These are phyloP conservation scores for Boletellus ananas DNA, from an alignment of 768 basidiomycete species.

Conservation along the genomic window DNA sequence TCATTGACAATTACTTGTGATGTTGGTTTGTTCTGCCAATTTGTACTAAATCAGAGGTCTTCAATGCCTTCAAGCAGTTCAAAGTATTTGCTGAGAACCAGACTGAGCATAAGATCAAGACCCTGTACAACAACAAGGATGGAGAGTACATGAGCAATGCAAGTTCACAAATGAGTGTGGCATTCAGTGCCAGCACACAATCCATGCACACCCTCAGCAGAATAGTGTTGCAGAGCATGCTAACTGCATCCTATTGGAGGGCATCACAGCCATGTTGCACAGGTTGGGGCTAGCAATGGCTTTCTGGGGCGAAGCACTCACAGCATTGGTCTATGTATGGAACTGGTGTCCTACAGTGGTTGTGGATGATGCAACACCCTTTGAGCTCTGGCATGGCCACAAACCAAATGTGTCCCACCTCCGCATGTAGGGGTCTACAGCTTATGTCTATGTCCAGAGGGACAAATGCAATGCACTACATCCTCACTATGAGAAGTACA, in stretches of 20 bases:
- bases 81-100: neutral
- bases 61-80: neutral
- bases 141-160: too few species aligned
- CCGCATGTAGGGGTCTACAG: neutral
- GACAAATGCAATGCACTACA: neutral
- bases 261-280: neutral
- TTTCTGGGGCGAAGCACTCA: too few species aligned
- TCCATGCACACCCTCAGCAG: too few species aligned
- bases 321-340: neutral
- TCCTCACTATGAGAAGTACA: neutral
- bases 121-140: too few species aligned
- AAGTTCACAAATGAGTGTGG: too few species aligned
- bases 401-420: neutral
- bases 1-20: too few species aligned
- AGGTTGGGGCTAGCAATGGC: neutral
- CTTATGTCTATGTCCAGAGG: neutral
- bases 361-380: neutral
- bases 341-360: neutral
- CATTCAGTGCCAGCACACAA: too few species aligned
- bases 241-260: too few species aligned
- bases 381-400: neutral
- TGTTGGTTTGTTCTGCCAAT: neutral
- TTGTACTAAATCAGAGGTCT: neutral
- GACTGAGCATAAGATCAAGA: too few species aligned
- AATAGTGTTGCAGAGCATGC: too few species aligned